Percentiles rank a stretch among this genome's conserved stretches.
Evolutionary conservation across 441 rosid genomes (phyloP).

Genomic region (Adansonia rubrostipa): DNA sequence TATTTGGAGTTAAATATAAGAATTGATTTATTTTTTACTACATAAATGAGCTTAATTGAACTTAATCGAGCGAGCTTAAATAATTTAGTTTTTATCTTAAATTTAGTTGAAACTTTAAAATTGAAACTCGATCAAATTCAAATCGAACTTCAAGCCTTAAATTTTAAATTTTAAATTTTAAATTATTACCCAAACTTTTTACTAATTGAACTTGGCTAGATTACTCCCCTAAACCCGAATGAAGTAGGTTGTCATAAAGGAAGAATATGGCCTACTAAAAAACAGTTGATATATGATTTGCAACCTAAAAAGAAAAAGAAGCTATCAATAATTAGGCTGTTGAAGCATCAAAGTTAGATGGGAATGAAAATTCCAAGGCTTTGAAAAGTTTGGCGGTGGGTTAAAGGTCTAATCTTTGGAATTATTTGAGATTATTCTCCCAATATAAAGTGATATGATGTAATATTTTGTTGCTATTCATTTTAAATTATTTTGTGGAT

Average conservation of each 20-base stretch:
- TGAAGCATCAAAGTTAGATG: not conserved
- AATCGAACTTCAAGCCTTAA: too few species aligned
- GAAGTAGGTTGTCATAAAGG: not conserved
- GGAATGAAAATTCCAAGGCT: not conserved
- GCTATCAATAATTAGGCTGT: not conserved
- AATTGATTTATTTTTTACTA: too few species aligned
- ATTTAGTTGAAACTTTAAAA: too few species aligned
- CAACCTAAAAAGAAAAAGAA: not conserved
- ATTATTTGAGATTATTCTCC: not conserved
- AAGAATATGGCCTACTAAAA: not conserved
- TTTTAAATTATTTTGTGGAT: not conserved
- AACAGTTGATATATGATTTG: not conserved
- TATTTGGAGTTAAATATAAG: too few species aligned
- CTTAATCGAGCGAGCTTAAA: too few species aligned
- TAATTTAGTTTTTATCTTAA: too few species aligned
- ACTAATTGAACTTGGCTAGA: too few species aligned
- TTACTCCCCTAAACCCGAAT: too few species aligned
- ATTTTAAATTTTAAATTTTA: too few species aligned
- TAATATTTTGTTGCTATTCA: not conserved
- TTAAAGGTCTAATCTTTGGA: slow-evolving; percentile 6
- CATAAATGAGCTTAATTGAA: too few species aligned
- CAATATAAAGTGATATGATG: not conserved
- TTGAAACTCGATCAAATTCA: too few species aligned
- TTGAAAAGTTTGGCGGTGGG: slow-evolving; percentile 2
- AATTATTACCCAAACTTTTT: too few species aligned